These are phyloP conservation scores for Pyrrhoderma noxium DNA, from an alignment of 1,284 basidiomycete genomes.

Conservation along the genomic window DNA sequence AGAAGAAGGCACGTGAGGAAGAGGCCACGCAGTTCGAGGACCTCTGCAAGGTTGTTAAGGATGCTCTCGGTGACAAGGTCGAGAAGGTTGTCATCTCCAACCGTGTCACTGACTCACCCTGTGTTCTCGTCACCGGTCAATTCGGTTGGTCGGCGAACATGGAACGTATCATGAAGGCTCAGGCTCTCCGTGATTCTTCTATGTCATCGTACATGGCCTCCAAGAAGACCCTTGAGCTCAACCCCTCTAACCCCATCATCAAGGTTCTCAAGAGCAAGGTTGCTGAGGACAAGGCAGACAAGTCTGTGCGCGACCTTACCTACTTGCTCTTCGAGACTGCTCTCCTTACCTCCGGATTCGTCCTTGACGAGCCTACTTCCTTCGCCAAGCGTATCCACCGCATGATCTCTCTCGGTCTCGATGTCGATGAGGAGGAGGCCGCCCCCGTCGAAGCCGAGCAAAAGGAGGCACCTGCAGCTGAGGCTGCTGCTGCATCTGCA, in stretches of 20 bases:
- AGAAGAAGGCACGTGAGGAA: constrained; percentile 89
- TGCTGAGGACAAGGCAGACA: constrained; percentile 95
- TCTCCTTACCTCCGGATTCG: constrained; percentile 90
- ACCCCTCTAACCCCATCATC: constrained; percentile 91
- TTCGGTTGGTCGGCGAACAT: constrained; percentile 99
- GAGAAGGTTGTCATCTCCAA: constrained; percentile 99
- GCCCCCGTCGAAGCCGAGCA: constrained; percentile 20
- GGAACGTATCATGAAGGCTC: constrained; percentile 99
- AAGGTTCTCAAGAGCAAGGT: constrained; percentile 96
- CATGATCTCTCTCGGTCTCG: constrained; percentile 89
- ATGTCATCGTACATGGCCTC: constrained; percentile 99
- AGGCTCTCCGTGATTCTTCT: constrained; percentile 95
- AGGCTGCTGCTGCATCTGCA: constrained; percentile 50
- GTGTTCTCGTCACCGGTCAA: constrained; percentile 95
- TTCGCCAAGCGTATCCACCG: constrained; percentile 96
- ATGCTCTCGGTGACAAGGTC: constrained; percentile 97
- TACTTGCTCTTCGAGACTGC: constrained; percentile 97
- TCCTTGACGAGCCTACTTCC: constrained; percentile 90
- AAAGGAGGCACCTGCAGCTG: constrained; percentile 28
- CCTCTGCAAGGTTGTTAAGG: constrained; percentile 94
- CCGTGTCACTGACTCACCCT: constrained; percentile 94
- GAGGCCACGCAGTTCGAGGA: constrained; percentile 83
- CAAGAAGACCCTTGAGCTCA: constrained; percentile 99
- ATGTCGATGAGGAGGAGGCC: constrained; percentile 69
- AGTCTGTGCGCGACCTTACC: constrained; percentile 95